A percentile compares a stretch with the other conserved stretches of the same genome.
These are phyloP conservation scores for Spongospora subterranea DNA, from an alignment of 208 protist species.

Conservation along the genomic window DNA sequence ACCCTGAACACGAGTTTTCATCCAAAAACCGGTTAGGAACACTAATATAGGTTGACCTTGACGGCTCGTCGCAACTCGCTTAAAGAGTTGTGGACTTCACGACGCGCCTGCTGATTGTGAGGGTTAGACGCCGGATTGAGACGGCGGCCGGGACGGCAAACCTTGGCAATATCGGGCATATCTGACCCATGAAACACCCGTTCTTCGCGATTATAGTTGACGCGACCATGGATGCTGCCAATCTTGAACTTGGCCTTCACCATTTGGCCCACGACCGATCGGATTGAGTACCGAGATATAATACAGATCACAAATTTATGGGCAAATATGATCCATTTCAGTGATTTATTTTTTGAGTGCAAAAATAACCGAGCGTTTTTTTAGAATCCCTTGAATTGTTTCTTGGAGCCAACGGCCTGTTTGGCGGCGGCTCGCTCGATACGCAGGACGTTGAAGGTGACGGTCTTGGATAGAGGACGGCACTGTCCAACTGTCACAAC, in stretches of 20 bases:
- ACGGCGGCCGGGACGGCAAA: neutral
- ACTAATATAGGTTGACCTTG: constrained; percentile 11
- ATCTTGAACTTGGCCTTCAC: neutral
- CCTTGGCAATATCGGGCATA: neutral
- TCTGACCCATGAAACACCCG: neutral
- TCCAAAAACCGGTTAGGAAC: neutral
- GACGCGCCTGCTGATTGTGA: neutral
- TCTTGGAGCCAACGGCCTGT: constrained; percentile 62
- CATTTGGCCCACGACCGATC: too few species aligned
- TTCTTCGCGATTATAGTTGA: neutral
- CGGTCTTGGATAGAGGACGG: constrained; percentile 98
- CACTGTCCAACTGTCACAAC: constrained; percentile 96
- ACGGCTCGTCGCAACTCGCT: neutral
- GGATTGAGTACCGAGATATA: too few species aligned
- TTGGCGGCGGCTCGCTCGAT: constrained; percentile 69
- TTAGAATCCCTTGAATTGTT: constrained; percentile 73
- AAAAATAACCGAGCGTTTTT: too few species aligned
- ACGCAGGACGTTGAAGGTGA: constrained; percentile 99
- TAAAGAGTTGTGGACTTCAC: neutral
- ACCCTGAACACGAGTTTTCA: neutral
- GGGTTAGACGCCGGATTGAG: neutral
- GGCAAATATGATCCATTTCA: neutral
- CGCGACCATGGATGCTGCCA: constrained; percentile 22
- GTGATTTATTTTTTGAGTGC: neutral
- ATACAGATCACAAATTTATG: too few species aligned